A percentile compares a stretch with the other conserved stretches of the same genome.
These are phyloP conservation scores for Agapanthus africanus DNA, from an alignment of 106 monocot genomes.

Conservation along the genomic window DNA sequence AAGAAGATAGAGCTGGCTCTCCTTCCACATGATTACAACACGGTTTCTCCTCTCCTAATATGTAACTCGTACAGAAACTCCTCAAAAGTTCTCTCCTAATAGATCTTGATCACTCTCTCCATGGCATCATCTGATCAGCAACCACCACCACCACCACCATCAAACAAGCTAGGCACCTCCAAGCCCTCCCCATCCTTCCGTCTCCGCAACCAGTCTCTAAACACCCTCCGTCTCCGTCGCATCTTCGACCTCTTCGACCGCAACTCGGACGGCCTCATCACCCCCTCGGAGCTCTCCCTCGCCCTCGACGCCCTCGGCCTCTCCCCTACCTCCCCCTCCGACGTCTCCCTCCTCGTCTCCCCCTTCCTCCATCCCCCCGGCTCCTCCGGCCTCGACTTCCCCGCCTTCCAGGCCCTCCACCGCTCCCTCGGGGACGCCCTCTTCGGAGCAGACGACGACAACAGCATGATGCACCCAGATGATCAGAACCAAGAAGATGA, in stretches of 20 bases:
- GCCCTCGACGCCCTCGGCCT: slow-evolving; percentile 49
- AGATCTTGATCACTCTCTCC: no score
- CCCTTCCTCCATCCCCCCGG: no score
- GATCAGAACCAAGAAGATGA: no score
- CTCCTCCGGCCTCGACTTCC: slow-evolving; percentile 52
- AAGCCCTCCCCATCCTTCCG: slow-evolving; percentile 60
- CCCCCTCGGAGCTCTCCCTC: slow-evolving; percentile 34
- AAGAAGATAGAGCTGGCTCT: no score
- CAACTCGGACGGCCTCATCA: slow-evolving; percentile 58
- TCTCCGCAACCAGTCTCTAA: slow-evolving; percentile 48
- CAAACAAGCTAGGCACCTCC: slow-evolving; percentile 4
- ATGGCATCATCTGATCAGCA: no score
- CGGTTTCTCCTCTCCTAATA: no score
- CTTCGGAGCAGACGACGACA: slow-evolving; percentile 6
- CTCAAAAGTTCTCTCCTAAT: no score
- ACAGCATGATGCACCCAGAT: no score
- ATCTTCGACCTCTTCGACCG: slow-evolving; percentile 72
- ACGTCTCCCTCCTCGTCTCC: slow-evolving; percentile 30
- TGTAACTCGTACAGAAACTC: no score
- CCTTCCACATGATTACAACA: no score
- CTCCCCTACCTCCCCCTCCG: slow-evolving; percentile 24
- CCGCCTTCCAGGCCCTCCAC: slow-evolving; percentile 56
- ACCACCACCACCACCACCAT: neutral
- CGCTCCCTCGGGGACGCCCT: slow-evolving; percentile 42
- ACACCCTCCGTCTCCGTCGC: slow-evolving; percentile 57